Evolutionary conservation across 139 green algal genomes (phyloP).

Genomic region (Marvania coccoides): DNA sequence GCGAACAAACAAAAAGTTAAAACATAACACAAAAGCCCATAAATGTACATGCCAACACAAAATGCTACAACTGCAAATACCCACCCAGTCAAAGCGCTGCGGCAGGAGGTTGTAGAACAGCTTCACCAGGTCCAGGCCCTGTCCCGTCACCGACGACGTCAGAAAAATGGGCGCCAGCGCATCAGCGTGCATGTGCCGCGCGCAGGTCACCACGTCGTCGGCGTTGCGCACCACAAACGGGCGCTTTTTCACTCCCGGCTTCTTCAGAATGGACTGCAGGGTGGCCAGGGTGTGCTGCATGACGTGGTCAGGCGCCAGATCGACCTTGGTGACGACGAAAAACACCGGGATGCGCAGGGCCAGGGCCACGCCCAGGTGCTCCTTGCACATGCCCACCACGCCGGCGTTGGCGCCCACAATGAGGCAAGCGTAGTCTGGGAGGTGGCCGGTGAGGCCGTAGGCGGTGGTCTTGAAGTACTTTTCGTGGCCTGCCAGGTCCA

Average conservation of each 20-base stretch:
- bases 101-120: slow-evolving; percentile 86
- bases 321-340: slow-evolving; percentile 83
- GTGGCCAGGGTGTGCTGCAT: slow-evolving; percentile 70
- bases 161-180: slow-evolving; percentile 86
- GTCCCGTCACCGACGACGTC: slow-evolving; percentile 75
- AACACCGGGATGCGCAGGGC: slow-evolving; percentile 83
- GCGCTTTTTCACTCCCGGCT: slow-evolving; percentile 81
- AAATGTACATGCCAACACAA: too few relatives aligned
- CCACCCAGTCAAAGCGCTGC: slow-evolving; percentile 73
- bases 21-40: neutral
- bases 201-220: slow-evolving; percentile 79
- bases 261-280: slow-evolving; percentile 70
- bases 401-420: slow-evolving; percentile 69
- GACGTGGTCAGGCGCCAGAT: slow-evolving; percentile 84
- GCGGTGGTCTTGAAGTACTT: slow-evolving; percentile 88
- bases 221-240: slow-evolving; percentile 56
- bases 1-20: neutral
- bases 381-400: slow-evolving; percentile 87
- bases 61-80: too few relatives aligned
- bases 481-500: slow-evolving; percentile 86
- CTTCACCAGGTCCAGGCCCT: slow-evolving; percentile 73
- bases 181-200: slow-evolving; percentile 73
- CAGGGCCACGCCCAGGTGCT: slow-evolving; percentile 88
- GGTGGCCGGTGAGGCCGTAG: slow-evolving; percentile 74
- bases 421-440: slow-evolving; percentile 77